Evolutionary conservation across 495 filamentous ascomycete species (phyloP).

Genomic region (Daldinia decipiens): DNA sequence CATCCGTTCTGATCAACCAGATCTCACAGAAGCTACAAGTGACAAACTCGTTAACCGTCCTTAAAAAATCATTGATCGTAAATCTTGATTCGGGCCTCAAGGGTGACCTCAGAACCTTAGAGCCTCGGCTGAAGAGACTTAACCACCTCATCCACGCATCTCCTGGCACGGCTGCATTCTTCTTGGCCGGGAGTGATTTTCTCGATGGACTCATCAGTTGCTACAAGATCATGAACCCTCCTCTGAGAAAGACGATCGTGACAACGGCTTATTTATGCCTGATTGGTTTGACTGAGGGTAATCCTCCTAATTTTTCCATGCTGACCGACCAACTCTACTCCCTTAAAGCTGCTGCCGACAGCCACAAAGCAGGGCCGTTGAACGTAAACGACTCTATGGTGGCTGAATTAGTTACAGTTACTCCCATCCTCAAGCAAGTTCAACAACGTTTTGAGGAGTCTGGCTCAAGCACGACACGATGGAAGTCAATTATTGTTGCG

Average conservation of each 20-base stretch:
- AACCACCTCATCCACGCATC: constrained; percentile 65
- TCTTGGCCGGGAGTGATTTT: constrained; percentile 86
- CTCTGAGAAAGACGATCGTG: constrained; percentile 69
- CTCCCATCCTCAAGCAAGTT: constrained; percentile 64
- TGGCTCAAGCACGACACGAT: constrained; percentile 56
- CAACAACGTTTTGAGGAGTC: constrained; percentile 56
- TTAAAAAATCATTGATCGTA: constrained; percentile 58
- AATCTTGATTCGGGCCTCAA: constrained; percentile 63
- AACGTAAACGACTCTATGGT: constrained; percentile 67
- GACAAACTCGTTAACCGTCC: constrained; percentile 48
- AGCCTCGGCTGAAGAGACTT: constrained; percentile 56
- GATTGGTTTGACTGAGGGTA: constrained; percentile 70
- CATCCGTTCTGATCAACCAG: constrained; percentile 42
- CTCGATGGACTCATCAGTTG: constrained; percentile 75
- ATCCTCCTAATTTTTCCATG: constrained; percentile 72
- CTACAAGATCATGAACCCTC: constrained; percentile 69
- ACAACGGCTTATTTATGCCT: constrained; percentile 77
- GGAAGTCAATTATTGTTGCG: constrained; percentile 65
- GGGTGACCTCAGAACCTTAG: constrained; percentile 59
- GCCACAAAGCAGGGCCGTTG: constrained; percentile 60
- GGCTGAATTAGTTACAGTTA: constrained; percentile 70
- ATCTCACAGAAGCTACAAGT: constrained; percentile 50
- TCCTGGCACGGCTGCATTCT: constrained; percentile 64
- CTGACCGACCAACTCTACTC: constrained; percentile 85
- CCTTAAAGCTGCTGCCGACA: constrained; percentile 73